phyloP scores from a whole-genome alignment of 2,329 filamentous ascomycete species.

The Thielaviopsis populi region DNA sequence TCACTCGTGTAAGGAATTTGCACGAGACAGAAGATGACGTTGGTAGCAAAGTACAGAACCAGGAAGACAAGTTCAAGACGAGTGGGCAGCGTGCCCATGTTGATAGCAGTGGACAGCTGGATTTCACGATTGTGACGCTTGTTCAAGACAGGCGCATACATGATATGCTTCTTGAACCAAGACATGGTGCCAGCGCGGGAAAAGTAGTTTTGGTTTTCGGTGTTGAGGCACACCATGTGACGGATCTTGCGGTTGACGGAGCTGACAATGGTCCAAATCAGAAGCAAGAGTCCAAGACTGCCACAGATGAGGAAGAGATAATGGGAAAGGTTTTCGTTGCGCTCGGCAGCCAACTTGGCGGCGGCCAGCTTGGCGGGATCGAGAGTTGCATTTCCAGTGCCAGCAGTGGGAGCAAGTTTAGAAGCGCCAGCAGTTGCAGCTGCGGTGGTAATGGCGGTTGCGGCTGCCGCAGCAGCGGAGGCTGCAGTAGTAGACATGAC shows the following conservation, averaged over 20 bases:
- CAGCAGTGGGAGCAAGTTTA: conserved; percentile 11
- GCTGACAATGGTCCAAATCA: conserved; percentile 50
- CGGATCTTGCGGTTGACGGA: conserved; percentile 53
- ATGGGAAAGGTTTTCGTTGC: conserved; percentile 41
- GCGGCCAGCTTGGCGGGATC: conserved; percentile 16
- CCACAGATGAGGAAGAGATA: conserved; percentile 51
- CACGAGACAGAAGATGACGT: conserved; percentile 52
- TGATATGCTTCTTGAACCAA: conserved; percentile 19
- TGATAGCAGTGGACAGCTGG: conserved; percentile 43
- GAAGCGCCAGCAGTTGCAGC: conserved; percentile 7
- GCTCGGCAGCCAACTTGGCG: conserved; percentile 24
- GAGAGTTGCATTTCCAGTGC: conserved; percentile 15
- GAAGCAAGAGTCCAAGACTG: conserved; percentile 44
- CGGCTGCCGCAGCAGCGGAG: not conserved
- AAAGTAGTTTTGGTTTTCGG: conserved; percentile 69
- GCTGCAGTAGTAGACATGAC: conserved; percentile 12
- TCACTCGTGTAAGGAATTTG: conserved; percentile 44
- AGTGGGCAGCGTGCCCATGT: conserved; percentile 48
- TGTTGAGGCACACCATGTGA: conserved; percentile 59
- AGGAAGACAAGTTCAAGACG: conserved; percentile 47
- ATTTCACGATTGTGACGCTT: conserved; percentile 56
- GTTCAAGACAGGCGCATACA: conserved; percentile 47
- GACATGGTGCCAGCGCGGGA: conserved; percentile 16
- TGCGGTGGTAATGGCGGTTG: not conserved
- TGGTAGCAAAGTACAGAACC: conserved; percentile 42